Conservation (phyloP, 2,329 filamentous ascomycete genomes). For the Diaporthe sp. region DNA sequence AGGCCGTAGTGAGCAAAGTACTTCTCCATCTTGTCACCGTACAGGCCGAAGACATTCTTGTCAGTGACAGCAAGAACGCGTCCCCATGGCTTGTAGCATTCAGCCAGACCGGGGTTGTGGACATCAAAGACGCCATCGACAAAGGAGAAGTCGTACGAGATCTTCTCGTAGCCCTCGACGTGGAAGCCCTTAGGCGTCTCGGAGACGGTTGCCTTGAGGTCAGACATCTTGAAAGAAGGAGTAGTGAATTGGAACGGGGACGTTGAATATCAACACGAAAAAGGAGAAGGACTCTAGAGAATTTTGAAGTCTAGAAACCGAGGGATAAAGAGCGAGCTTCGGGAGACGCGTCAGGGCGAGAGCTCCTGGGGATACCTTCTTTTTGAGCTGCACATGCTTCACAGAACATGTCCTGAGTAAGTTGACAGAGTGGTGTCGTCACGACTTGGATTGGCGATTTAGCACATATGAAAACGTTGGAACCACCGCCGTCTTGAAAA, state of each 20-base stretch:
- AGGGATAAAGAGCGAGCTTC: not conserved
- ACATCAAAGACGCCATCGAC: conserved; percentile 76
- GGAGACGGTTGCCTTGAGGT: conserved; percentile 74
- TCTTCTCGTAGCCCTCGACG: conserved; percentile 81
- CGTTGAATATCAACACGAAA: not conserved
- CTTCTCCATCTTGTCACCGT: conserved; percentile 73
- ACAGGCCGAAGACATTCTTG: conserved; percentile 77
- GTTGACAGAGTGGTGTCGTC: conserved; percentile 35
- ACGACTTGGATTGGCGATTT: conserved; percentile 25
- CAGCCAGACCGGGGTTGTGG: conserved; percentile 70
- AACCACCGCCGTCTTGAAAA: conserved; percentile 5
- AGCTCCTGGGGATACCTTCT: not conserved
- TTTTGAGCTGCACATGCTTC: conserved; percentile 25
- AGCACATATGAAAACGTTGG: conserved; percentile 26
- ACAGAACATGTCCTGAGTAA: not conserved
- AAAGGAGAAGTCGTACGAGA: conserved; percentile 81
- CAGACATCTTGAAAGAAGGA: conserved; percentile 67
- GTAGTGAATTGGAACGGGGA: not conserved
- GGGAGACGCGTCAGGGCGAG: not conserved
- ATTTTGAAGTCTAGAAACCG: not conserved
- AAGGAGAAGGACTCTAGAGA: not conserved
- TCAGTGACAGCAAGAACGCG: conserved; percentile 78
- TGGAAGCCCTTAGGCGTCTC: conserved; percentile 76
- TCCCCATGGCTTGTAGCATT: conserved; percentile 75
- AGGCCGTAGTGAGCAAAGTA: conserved; percentile 77